Conservation (phyloP, 2,329 filamentous ascomycete species). For the Neopestalotiopsis sp. region DNA sequence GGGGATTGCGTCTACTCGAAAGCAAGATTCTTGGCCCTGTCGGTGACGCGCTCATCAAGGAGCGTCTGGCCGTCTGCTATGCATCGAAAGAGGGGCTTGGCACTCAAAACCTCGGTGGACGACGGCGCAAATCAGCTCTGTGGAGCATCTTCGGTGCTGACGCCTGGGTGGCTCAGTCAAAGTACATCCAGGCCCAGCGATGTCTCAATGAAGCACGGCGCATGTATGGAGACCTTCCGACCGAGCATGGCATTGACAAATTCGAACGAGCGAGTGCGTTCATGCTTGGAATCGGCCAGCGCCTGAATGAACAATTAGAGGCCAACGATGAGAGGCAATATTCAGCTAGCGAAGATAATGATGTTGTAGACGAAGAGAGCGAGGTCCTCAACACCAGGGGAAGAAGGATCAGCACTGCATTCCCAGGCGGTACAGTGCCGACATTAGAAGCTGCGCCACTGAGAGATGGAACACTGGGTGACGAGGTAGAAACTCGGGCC, state of each 20-base stretch:
- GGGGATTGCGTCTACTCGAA: conserved; percentile 83
- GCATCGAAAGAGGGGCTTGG: conserved; percentile 73
- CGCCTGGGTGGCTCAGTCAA: conserved; percentile 79
- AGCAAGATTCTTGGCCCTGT: conserved; percentile 75
- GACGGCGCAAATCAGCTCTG: conserved; percentile 84
- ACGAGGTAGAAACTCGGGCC: conserved; percentile 29
- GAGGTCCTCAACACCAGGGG: conserved; percentile 54
- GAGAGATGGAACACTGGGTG: conserved; percentile 25
- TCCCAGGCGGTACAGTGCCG: conserved; percentile 42
- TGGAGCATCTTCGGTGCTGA: conserved; percentile 88
- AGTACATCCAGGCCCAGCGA: conserved; percentile 78
- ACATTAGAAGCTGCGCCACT: conserved; percentile 59
- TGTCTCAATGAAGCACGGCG: conserved; percentile 74
- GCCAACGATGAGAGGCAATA: conserved; percentile 31
- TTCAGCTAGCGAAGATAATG: conserved; percentile 23
- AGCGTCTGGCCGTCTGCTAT: conserved; percentile 87
- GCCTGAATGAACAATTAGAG: conserved; percentile 54
- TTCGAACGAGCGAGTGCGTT: conserved; percentile 59
- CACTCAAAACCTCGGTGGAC: conserved; percentile 70
- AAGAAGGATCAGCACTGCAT: conserved; percentile 60
- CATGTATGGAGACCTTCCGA: conserved; percentile 57
- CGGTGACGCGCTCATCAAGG: conserved; percentile 82
- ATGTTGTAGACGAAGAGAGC: conserved; percentile 40
- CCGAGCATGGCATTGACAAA: conserved; percentile 56
- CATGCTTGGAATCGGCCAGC: conserved; percentile 56